Base-by-base conservation (phyloP, 2,329 filamentous ascomycete species). In the Penicillium verrucosum region DNA sequence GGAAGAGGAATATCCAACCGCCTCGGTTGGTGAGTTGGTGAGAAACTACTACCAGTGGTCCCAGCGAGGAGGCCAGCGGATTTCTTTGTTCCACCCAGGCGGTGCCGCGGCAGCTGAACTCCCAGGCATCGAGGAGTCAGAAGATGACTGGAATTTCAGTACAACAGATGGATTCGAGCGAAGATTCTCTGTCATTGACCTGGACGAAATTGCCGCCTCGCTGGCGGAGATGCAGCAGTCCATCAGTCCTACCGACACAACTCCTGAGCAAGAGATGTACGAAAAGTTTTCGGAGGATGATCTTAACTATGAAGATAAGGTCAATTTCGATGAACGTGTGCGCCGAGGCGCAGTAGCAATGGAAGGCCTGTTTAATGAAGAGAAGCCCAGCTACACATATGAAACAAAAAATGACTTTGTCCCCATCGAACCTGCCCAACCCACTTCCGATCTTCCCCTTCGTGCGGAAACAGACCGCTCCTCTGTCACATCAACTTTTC, bases 101-200 rank as follows among this genome's bases (percentile, higher is more conserved):
- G 84, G 84, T 59, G 84, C 84, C 16, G 79, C 78, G 16, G 80
- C 80, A 12, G 83, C 84, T 32, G 78, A 82, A 57, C 71, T 80
- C 30, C 78, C 80, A 29, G 77, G 75, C 36, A 64, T 67, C 12
- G 73, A 77, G 27, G 75, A 79, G 4, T 67, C 73, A 0, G 75
- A 79, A 4, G 81, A 83, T 40, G 82, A 85, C 59, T 87, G 85
- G 85, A 86, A 85, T 56, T 87, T 87, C 66, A 86, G 83, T 63
- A 85, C 83, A 5, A 85, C 83, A 2, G 82, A 83, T 60, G 80
- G 82, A 14, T 86, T 86, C 61, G 82, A 86, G 59, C 74, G 77
- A 54, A 68, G 78, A 34, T 78, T 80, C 47, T 80, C 79, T 2
- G 73, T 79, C 41, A 74, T 80, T 45, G 72, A 77, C 58, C 60